A percentile compares a stretch with the other conserved stretches of the same genome.
These are phyloP conservation scores for Alternaria arbusti DNA, from an alignment of 2,329 filamentous ascomycete genomes.

Conservation along the genomic window DNA sequence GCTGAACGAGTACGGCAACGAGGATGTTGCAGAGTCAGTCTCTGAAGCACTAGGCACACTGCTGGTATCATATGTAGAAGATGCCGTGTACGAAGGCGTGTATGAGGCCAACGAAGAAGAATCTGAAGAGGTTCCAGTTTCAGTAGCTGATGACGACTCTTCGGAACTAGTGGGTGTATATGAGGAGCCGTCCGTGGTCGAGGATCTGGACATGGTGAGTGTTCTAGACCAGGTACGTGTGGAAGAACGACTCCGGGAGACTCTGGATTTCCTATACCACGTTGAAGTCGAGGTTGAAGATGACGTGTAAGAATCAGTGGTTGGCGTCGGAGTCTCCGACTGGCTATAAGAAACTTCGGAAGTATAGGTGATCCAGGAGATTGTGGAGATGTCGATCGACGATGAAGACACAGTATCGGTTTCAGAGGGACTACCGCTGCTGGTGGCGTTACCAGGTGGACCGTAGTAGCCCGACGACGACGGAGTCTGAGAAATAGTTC, in stretches of 20 bases:
- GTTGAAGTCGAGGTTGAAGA: background rate
- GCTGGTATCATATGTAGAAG: background rate
- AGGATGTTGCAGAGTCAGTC: background rate
- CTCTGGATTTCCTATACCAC: background rate
- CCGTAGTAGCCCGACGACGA: conserved; percentile 13
- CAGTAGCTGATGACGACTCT: background rate
- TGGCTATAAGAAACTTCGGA: background rate
- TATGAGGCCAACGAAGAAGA: background rate
- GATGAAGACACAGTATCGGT: conserved; percentile 3
- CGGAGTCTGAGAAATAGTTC: background rate
- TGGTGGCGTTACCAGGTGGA: conserved; percentile 7
- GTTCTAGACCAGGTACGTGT: conserved; percentile 8
- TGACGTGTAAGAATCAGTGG: background rate
- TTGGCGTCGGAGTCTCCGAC: background rate
- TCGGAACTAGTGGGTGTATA: background rate
- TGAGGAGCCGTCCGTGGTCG: background rate
- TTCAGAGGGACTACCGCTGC: background rate
- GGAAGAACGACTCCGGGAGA: background rate
- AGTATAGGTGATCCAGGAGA: conserved; percentile 9
- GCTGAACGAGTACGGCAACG: background rate
- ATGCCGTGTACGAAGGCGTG: background rate
- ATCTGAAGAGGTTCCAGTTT: background rate
- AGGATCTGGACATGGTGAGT: conserved; percentile 1
- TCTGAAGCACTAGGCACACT: background rate
- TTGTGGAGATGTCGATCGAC: background rate